Percentiles rank a stretch among this genome's conserved stretches.
Conservation (phyloP, 768 basidiomycete species). For the Russula ochroleuca region DNA sequence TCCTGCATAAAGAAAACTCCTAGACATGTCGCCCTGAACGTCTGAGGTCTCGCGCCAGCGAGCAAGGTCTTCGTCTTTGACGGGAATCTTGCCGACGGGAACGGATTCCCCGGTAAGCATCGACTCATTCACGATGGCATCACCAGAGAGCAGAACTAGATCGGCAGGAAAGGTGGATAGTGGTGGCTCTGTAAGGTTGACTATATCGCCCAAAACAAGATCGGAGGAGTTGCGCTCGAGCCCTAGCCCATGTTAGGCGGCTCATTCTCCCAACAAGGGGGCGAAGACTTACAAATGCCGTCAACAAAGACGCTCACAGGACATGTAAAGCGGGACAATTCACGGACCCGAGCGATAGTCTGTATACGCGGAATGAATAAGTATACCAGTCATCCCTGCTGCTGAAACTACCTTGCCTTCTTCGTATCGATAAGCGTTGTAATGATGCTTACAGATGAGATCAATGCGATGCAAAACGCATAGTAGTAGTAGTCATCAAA, state of each 20-base stretch:
- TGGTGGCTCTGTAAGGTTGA: conserved; percentile 78
- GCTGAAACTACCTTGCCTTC: conserved; percentile 48
- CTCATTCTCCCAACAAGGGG: not conserved
- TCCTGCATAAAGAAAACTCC: conserved; percentile 84
- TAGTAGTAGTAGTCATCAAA: conserved; percentile 96
- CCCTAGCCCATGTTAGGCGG: conserved; percentile 46
- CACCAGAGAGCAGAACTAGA: conserved; percentile 87
- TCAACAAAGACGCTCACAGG: conserved; percentile 65
- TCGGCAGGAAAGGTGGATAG: conserved; percentile 82
- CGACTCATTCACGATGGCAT: conserved; percentile 97
- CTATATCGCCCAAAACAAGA: conserved; percentile 87
- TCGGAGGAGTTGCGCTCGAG: conserved; percentile 63
- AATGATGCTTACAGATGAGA: conserved; percentile 76
- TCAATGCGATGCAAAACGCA: conserved; percentile 92
- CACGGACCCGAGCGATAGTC: conserved; percentile 91
- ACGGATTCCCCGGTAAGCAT: conserved; percentile 99
- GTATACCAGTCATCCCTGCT: not conserved
- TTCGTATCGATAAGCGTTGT: conserved; percentile 91
- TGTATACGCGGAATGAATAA: conserved; percentile 33
- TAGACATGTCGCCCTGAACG: conserved; percentile 56
- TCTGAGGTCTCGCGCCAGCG: conserved; percentile 67
- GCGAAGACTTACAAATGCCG: conserved; percentile 44
- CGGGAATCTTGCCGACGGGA: conserved; percentile 86
- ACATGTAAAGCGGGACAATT: conserved; percentile 91
- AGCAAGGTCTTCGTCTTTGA: conserved; percentile 71